Base-by-base conservation (phyloP, 83 land plant genomes). In the Larix sibirica region DNA sequence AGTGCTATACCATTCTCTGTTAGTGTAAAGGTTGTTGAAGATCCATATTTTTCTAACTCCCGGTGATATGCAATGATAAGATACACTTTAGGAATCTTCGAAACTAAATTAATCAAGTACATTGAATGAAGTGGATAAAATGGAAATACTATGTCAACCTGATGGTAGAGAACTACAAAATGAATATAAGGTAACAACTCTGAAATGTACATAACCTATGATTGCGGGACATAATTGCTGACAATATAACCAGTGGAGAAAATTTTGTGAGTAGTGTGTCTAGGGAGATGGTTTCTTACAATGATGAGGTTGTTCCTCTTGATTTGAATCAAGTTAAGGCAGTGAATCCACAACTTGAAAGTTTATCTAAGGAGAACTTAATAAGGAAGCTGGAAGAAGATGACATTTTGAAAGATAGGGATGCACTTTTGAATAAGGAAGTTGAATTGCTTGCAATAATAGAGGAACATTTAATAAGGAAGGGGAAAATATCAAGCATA, bases 401-500 rank as follows among this genome's bases (percentile, higher is more conserved):
- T 75, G 79, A 88, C 54, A 26, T 83, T 71, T 73, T 18, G 50
- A 77, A 42, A 47, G 86, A 85, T 33, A 78, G 87, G 26, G 86
- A 88, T 67, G 83, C 76, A 26, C 58, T 87, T 76, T 58, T 70
- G 38, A 36, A 84, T 42, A 79, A 76, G 62, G 89, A 87, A 77
- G 79, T 68, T 67, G 82, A 83, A 69, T 56, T 87, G 42, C 59
- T 68, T 80, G 79, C 80, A 80, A 82, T 85, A 80, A 86, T 63
- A 62, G 84, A 85, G 73, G 87, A 83, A 66, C 83, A 83, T 76
- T 75, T 74, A 61, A 80, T 69, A 64, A 85, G 81, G 62, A 82
- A 89, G 77, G 83, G 47, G 28, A 79, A 91, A 62, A 50, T 28
- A 81, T 76, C 86, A 84, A 54, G 88, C 86, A 68, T 79, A 82